Evolutionary conservation across 164 flowering plant species (phyloP).

Genomic region (Berberis vulgaris): DNA sequence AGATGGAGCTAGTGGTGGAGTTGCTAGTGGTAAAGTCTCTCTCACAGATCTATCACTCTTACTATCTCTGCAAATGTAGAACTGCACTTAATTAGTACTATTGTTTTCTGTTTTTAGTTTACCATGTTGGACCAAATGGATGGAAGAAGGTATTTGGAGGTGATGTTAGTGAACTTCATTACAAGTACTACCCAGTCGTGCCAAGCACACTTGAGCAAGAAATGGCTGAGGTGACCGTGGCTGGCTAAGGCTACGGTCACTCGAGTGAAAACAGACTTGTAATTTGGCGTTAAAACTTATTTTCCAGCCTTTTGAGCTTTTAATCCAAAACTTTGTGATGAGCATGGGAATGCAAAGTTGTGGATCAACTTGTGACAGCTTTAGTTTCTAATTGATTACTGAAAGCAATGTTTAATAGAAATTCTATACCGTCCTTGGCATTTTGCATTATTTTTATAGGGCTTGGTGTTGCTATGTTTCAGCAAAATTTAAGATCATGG

Average conservation of each 20-base stretch:
- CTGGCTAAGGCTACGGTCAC: not conserved
- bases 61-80: not conserved
- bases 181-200: constrained; percentile 64
- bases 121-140: constrained; percentile 55
- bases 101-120: constrained; percentile 37
- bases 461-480: no score
- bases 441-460: no score
- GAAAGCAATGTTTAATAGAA: no score
- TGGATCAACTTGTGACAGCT: no score
- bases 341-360: no score
- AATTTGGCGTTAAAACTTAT: no score
- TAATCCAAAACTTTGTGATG: no score
- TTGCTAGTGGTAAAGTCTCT: constrained; percentile 56
- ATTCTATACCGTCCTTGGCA: no score
- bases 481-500: no score
- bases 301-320: no score
- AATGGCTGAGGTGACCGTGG: constrained; percentile 60
- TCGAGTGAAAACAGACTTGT: no score
- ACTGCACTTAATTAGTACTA: constrained; percentile 5
- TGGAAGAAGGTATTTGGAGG: constrained; percentile 94
- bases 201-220: constrained; percentile 48
- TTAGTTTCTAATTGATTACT: no score
- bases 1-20: constrained; percentile 99
- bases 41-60: constrained; percentile 8
- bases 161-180: constrained; percentile 89